Evolutionary conservation across 257 asterid genomes (phyloP), one percentile per base, ranked within the genome.

Genomic region (Solanum chiquidenum): DNA sequence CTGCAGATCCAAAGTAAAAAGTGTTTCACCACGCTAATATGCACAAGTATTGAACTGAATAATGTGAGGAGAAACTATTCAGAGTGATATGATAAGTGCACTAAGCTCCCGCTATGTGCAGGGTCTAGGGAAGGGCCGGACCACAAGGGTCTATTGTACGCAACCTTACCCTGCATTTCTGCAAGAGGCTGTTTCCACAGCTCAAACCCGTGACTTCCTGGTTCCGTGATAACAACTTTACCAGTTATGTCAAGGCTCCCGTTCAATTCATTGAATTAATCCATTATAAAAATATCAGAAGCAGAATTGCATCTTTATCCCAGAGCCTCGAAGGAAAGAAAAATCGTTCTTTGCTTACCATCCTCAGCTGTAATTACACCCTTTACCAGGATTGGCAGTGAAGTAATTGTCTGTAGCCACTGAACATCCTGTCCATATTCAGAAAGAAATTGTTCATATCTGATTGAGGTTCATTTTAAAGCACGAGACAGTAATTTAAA

Each of bases 281-380:
- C 0, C 71, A 25, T 64, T 27, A 13, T 68, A 68, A 29, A 27
- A 27, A 27, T 68, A 27, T 68, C 74, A 4, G 9, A 66, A 64
- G 6, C 31, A 64, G 18, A n/a, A 66, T n/a, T 64, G 72, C 6
- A 64, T 64, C 34, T 12, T 66, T 66, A 12, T 66, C 74, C 74
- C 33, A 31, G 35, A 66, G 35, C 74, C 35, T 25, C 21, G 37
- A 12, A 27, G 74, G 74, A 68, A 68, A 27, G 37, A 68, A 68
- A 68, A 68, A 12, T 5, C 6, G 6, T 13, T 69, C 76, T 69
- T 34, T 34, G 42, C 13, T 88, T 95, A 96, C 99, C 89, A 83
- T 95, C 99, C 89, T 96, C 99, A 14, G 98, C 98, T 68, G 99
- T 96, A 83, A 96, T 90, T 12, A 96, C 98, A 91, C 99, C 99